Conservation (phyloP, 208 protist species). For the Acanthamoeba quina region DNA sequence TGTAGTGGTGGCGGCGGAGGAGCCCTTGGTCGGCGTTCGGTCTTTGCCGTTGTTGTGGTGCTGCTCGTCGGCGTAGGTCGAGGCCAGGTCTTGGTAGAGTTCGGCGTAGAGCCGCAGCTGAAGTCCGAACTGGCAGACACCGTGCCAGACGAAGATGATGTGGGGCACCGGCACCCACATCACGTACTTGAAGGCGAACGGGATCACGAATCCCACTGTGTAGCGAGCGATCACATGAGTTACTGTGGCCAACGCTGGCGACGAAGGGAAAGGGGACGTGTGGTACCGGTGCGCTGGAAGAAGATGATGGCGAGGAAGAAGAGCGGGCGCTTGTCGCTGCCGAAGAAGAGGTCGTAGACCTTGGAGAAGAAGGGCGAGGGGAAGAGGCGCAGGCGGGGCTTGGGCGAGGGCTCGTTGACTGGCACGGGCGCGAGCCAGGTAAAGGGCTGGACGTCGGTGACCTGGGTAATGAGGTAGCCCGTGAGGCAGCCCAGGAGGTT, state of each 20-base stretch:
- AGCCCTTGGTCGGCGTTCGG: background rate
- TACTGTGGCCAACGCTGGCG: too few relatives aligned
- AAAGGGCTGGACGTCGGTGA: constrained; percentile 26
- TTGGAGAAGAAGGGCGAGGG: constrained; percentile 8
- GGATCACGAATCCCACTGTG: constrained; percentile 51
- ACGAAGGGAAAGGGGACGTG: background rate
- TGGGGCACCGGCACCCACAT: constrained; percentile 73
- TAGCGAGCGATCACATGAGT: background rate
- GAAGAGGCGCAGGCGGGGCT: constrained; percentile 18
- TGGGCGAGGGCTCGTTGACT: constrained; percentile 14
- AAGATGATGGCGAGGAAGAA: constrained; percentile 45
- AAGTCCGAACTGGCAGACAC: constrained; percentile 57
- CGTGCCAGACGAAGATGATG: constrained; percentile 64
- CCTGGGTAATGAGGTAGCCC: constrained; percentile 21
- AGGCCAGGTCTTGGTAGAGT: constrained; percentile 43
- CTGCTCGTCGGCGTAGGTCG: constrained; percentile 1
- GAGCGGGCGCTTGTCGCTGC: constrained; percentile 60
- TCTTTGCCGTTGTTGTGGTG: too few relatives aligned
- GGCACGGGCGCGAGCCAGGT: constrained; percentile 25
- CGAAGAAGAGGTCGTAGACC: constrained; percentile 44
- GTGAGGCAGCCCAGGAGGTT: constrained; percentile 63
- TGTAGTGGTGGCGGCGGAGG: background rate
- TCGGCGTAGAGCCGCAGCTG: constrained; percentile 51
- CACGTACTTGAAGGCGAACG: constrained; percentile 72
- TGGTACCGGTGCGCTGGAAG: constrained; percentile 42